Base-by-base conservation (phyloP, 2,329 filamentous ascomycete species). In the Chalaropsis ovoidea region DNA sequence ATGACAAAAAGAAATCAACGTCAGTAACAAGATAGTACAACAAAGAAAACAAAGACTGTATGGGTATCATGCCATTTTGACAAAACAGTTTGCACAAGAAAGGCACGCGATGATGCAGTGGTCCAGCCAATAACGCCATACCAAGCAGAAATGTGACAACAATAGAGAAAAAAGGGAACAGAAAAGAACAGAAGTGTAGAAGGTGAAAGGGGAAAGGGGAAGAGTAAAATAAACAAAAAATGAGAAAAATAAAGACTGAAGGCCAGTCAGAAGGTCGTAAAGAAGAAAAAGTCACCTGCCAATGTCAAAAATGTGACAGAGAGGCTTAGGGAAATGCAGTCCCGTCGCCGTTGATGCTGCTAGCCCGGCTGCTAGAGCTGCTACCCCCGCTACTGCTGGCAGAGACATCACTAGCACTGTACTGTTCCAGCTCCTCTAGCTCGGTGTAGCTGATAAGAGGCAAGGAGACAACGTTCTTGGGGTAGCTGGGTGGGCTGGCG, bases 401-500 rank as follows among this genome's bases (percentile, higher is more conserved):
- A 27, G 54, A 47, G 8, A 49, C 39, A 35, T 61, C 42, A 42
- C 54, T 65, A 24, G 41, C 45, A 42, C 61, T 63, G 24, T 64
- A 62, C 19, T 47, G 17, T 24, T 64, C 65, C 45, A 67, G 58
- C 24, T 67, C 62, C 8, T 64, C 65, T 7, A 65, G 47, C 56
- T 67, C 65, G 17, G 65, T 58, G 58, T 67, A 67, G 62, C 56
- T 64, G 31, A 67, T 65, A 27, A 56, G 60, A 10, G 62, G 65
- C 58, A 67, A 8, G 7, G 42, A 49, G 10, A 64, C n/a, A n/a
- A n/a, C 24, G 13, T 19, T 49, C 49, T 64, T 65, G 49, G 73
- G 77, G 75, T 92, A 92, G 5, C 79, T 81, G 0, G 93, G 93
- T 61, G 93, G 93, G 71, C 87, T 90, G 1, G 85, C 86, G 0